Conservation (phyloP, 1,139 yeast species). For the Hansenula sp. region DNA sequence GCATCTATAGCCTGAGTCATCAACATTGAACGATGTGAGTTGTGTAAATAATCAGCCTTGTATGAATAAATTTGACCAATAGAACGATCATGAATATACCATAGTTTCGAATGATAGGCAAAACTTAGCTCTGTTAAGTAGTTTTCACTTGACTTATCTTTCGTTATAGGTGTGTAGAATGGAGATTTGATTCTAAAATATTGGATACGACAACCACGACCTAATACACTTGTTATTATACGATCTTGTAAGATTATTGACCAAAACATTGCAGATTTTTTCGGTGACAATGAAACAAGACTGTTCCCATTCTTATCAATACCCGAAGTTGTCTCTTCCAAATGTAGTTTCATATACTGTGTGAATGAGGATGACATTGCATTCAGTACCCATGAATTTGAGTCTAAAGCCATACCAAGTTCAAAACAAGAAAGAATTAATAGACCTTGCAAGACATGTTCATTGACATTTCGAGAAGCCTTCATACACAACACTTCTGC, state of each 20-base stretch:
- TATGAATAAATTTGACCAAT: constrained; percentile 26
- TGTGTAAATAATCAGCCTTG: constrained; percentile 19
- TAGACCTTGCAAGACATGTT: constrained; percentile 10
- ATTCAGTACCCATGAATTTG: constrained; percentile 18
- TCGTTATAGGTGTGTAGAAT: constrained; percentile 13
- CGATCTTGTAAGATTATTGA: constrained; percentile 26
- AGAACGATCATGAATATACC: constrained; percentile 26
- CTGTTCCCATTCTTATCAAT: background rate
- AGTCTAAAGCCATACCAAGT: constrained; percentile 17
- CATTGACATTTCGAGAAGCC: constrained; percentile 12
- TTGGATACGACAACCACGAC: constrained; percentile 25
- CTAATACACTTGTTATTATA: constrained; percentile 24
- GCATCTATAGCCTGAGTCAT: constrained; percentile 17
- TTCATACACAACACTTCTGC: constrained; percentile 11
- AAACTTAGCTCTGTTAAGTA: constrained; percentile 20
- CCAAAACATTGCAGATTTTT: constrained; percentile 22
- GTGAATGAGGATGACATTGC: constrained; percentile 16
- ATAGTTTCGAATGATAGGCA: constrained; percentile 22
- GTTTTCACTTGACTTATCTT: background rate
- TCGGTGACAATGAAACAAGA: constrained; percentile 5
- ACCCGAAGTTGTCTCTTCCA: constrained; percentile 3
- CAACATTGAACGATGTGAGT: constrained; percentile 16
- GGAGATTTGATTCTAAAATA: constrained; percentile 21
- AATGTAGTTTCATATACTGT: constrained; percentile 15
- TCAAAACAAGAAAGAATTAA: constrained; percentile 14